These are phyloP conservation scores for Candida broadrunensis DNA, from an alignment of 805 yeast species.

Conservation along the genomic window DNA sequence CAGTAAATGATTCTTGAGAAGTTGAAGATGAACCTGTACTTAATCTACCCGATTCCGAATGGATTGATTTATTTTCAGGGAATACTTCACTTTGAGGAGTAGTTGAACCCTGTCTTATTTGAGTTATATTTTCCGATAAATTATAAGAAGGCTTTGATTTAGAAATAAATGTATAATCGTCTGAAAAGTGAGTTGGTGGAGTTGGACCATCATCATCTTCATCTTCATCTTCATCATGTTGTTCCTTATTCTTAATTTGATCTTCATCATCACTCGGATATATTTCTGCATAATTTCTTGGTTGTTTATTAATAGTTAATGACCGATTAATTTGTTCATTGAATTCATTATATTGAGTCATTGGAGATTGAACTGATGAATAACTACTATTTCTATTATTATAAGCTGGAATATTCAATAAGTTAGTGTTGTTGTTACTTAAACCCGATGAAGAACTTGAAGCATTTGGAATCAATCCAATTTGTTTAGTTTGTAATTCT, in stretches of 20 bases:
- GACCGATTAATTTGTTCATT: constrained; percentile 33
- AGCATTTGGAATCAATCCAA: constrained; percentile 11
- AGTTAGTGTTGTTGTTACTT: constrained; percentile 5
- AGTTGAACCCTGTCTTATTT: constrained; percentile 16
- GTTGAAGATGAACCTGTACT: constrained; percentile 14
- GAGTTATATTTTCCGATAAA: constrained; percentile 11
- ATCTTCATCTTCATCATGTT: constrained; percentile 9
- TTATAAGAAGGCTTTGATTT: constrained; percentile 12
- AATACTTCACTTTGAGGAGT: constrained; percentile 7
- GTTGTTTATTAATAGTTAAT: constrained; percentile 11
- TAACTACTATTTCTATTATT: constrained; percentile 29
- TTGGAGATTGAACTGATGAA: constrained; percentile 41
- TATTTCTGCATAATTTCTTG: constrained; percentile 1
- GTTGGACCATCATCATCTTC: constrained; percentile 18
- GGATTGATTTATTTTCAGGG: constrained; percentile 14
- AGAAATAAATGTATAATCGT: not conserved
- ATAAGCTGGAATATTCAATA: constrained; percentile 21
- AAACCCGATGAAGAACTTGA: constrained; percentile 3
- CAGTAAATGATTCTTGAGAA: constrained; percentile 9
- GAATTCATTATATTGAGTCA: constrained; percentile 42
- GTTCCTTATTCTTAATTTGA: not conserved
- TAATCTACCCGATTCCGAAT: constrained; percentile 23
- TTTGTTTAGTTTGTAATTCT: constrained; percentile 16
- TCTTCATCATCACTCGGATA: constrained; percentile 4
- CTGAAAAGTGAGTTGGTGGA: constrained; percentile 16